Evolutionary conservation across 1,284 basidiomycete genomes (phyloP).

Genomic region (Phylloporus sp.): DNA sequence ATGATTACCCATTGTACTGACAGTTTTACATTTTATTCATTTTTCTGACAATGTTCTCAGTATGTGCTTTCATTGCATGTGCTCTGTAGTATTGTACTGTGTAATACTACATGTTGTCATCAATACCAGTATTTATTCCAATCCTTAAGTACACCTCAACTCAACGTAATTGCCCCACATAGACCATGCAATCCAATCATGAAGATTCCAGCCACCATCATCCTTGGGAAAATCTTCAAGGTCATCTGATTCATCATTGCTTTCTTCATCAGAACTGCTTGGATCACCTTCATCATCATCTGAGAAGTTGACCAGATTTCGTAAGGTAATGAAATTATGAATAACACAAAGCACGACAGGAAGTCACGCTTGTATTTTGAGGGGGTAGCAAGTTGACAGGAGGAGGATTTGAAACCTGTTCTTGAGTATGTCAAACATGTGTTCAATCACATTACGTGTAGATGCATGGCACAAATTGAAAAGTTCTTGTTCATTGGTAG

Average conservation of each 20-base stretch:
- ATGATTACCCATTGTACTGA: not conserved
- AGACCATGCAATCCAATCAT: not conserved
- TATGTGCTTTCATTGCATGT: no score
- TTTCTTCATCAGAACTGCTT: not conserved
- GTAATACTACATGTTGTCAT: not conserved
- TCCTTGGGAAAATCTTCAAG: not conserved
- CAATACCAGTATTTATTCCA: not conserved
- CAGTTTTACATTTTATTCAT: not conserved
- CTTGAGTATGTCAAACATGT: not conserved
- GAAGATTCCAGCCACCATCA: not conserved
- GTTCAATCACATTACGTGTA: not conserved
- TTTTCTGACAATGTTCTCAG: not conserved
- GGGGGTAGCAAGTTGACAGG: not conserved
- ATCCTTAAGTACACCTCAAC: not conserved
- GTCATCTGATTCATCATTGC: not conserved
- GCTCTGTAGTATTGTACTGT: not conserved
- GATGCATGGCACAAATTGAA: not conserved
- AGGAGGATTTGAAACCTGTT: not conserved
- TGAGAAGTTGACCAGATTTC: not conserved
- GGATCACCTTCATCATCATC: not conserved
- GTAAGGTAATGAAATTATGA: not conserved
- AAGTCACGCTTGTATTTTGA: not conserved
- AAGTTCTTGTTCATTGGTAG: not conserved
- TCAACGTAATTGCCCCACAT: not conserved
- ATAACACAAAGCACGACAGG: not conserved